phyloP scores from a whole-genome alignment of 163 green algal genomes.

The Trebouxia gelatinosa region DNA sequence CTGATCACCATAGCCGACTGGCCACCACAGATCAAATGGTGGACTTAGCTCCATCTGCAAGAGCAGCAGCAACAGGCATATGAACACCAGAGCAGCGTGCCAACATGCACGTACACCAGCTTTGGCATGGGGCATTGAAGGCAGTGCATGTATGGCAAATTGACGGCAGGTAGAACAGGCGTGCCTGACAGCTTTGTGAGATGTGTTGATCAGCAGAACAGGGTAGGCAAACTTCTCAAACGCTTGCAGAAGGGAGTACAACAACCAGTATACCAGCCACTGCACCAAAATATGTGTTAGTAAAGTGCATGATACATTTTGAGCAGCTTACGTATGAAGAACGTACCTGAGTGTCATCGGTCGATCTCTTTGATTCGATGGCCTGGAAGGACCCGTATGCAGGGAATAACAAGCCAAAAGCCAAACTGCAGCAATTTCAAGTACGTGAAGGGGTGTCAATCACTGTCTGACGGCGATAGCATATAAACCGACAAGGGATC shows the following conservation, averaged over 20 bases:
- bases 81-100: too few species aligned
- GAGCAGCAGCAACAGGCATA: too few species aligned
- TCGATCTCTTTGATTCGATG: slow-evolving; percentile 11
- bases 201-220: not conserved
- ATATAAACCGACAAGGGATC: not conserved
- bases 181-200: not conserved
- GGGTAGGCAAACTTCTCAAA: slow-evolving; percentile 24
- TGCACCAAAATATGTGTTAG: not conserved
- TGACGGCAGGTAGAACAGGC: too few species aligned
- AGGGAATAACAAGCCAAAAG: slow-evolving; percentile 24
- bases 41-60: too few species aligned
- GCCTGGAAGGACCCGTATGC: slow-evolving; percentile 30
- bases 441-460: too few species aligned
- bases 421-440: slow-evolving; percentile 9
- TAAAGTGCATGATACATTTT: not conserved
- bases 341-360: slow-evolving; percentile 33
- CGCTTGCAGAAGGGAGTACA: slow-evolving; percentile 26
- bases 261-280: slow-evolving; percentile 40
- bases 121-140: too few species aligned
- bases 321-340: not conserved
- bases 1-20: too few species aligned
- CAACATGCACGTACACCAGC: too few species aligned
- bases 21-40: too few species aligned
- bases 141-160: not conserved
- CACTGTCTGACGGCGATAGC: not conserved